Evolutionary conservation across 2,329 filamentous ascomycete species (phyloP).

Genomic region (Mycosphaerella sp.): DNA sequence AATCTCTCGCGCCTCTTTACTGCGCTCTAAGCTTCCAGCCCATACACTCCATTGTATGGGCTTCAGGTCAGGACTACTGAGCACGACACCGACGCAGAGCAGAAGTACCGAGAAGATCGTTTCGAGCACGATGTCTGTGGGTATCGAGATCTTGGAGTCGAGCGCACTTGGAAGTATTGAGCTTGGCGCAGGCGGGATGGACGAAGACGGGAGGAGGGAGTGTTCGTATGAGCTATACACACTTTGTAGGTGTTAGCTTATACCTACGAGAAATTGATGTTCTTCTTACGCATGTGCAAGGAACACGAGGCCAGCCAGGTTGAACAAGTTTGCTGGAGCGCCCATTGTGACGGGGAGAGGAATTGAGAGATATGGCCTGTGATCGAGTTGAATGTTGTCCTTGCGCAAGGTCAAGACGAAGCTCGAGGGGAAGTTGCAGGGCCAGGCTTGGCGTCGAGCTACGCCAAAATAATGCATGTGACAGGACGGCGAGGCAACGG

Average conservation of each 20-base stretch:
- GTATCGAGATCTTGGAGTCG: conserved; percentile 46
- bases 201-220: conserved; percentile 56
- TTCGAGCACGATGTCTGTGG: conserved; percentile 81
- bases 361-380: not conserved
- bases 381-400: not conserved
- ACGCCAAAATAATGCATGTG: not conserved
- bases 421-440: not conserved
- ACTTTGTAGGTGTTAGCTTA: conserved; percentile 44
- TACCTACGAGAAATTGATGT: conserved; percentile 9
- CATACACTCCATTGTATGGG: conserved; percentile 79
- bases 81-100: conserved; percentile 76
- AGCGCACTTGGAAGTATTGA: conserved; percentile 31
- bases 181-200: conserved; percentile 34
- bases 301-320: conserved; percentile 67
- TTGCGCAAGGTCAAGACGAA: not conserved
- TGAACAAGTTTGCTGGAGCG: conserved; percentile 63
- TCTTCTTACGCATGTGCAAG: conserved; percentile 74
- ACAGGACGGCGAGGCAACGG: not conserved
- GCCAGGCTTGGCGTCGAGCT: not conserved
- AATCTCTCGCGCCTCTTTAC: conserved; percentile 49
- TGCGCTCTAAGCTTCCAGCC: conserved; percentile 73
- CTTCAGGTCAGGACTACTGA: conserved; percentile 68
- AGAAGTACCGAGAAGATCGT: conserved; percentile 71
- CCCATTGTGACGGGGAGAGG: conserved; percentile 50
- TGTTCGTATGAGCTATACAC: conserved; percentile 97